Evolutionary conservation across 495 filamentous ascomycete species (phyloP), one percentile per base, ranked within the genome.

Genomic region (Penicillium arizonense): DNA sequence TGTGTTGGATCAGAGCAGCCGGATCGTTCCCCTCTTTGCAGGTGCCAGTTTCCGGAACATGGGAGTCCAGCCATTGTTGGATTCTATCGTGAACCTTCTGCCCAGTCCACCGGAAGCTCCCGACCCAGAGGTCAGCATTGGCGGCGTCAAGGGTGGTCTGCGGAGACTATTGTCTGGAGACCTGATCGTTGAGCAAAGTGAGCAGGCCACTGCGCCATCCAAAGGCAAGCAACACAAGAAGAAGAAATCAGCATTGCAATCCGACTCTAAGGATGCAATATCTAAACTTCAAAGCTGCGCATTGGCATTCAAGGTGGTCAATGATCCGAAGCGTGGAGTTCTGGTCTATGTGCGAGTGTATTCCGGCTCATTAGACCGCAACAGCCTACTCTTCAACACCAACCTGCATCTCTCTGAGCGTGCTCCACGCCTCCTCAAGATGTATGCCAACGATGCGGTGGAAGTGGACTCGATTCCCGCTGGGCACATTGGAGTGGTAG

Each of bases 401-500:
- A 91, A 89, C 60, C 79, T 97, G 1, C 82, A 88, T 36, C 68
- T 83, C n/a, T 86, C 87, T 4, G 95, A 99, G 58, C 81, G 87
- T 34, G 89, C 89, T 0, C 87, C 88, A 3, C 82, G 86, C 26
- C 79, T 99, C 16, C 72, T 97, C 42, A 90, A 89, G 50, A 97
- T 99, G 83, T 96, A 96, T 55, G 95, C 89, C 55, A 87, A 85
- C 32, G 87, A 96, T 56, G 87, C 90, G 1, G 81, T 93, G 16
- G 92, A 97, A 47, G 86, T 97, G 24, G 81, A 85, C 16, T 79
- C 83, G 23, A 88, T 99, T 33, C 67, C 82, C 7, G 82, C 88
- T 0, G 95, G 95, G 0, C 92, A 97, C 59, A 97, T 99, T 50
- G 95, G 94, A n/a, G 95, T 97, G 28, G 88, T 99, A 21, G 83